Evolutionary conservation across 1,284 basidiomycete species (phyloP).

Genomic region (Apiotrichum mycotoxinovorans): DNA sequence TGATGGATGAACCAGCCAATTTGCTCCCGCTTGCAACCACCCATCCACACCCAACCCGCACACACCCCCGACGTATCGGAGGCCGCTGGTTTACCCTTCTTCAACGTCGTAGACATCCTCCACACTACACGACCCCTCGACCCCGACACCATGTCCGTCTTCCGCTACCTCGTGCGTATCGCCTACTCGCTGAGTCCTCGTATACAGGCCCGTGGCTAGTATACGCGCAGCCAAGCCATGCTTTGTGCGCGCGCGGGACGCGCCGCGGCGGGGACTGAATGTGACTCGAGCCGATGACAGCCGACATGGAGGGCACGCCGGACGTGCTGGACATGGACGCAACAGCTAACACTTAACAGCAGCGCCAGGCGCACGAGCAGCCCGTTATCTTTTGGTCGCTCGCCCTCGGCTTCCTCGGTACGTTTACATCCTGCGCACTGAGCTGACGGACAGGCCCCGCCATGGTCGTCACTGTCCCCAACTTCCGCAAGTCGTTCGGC

Average conservation of each 20-base stretch:
- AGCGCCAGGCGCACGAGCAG: slow-evolving; percentile 83
- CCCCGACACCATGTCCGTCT: slow-evolving; percentile 31
- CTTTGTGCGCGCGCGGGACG: background rate
- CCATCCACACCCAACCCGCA: too few species aligned
- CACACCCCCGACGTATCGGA: background rate
- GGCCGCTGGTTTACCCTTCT: background rate
- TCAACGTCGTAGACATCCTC: background rate
- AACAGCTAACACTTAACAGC: slow-evolving; percentile 47
- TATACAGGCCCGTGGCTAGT: too few species aligned
- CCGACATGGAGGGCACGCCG: background rate
- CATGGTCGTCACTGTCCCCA: slow-evolving; percentile 71
- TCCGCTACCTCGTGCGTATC: slow-evolving; percentile 25
- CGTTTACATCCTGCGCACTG: slow-evolving; percentile 7
- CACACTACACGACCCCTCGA: background rate
- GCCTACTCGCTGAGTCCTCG: too few species aligned
- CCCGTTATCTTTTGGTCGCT: slow-evolving; percentile 89
- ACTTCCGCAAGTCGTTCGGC: slow-evolving; percentile 69
- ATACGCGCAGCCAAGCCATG: too few species aligned
- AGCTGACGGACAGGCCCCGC: slow-evolving; percentile 59
- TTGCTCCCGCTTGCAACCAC: background rate
- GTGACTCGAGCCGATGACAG: too few species aligned
- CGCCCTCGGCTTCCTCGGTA: slow-evolving; percentile 60
- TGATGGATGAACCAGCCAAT: background rate
- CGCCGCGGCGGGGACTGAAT: background rate
- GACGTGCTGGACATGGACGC: too few species aligned